A percentile compares a stretch with the other conserved stretches of the same genome.
phyloP scores from a whole-genome alignment of 225 moss, liverwort and hornwort species.

The Antitrichia curtipendula region DNA sequence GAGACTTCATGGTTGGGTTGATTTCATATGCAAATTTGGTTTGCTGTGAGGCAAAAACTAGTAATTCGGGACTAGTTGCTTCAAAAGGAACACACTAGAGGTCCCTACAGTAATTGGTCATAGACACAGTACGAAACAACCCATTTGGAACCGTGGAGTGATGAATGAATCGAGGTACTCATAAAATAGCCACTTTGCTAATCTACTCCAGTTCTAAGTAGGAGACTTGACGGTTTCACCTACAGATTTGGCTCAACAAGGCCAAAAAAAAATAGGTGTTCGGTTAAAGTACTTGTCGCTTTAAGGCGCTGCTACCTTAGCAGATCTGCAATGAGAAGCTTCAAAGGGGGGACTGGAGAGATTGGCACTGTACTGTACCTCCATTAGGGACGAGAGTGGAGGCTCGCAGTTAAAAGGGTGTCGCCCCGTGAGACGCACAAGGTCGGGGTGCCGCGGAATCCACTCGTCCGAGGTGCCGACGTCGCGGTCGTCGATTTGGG shows the following conservation, averaged over 20 bases:
- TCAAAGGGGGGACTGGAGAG: too few relatives aligned
- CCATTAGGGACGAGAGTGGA: constrained; percentile 54
- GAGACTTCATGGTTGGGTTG: not conserved
- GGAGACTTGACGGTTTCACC: not conserved
- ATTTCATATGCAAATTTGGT: not conserved
- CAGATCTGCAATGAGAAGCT: not conserved
- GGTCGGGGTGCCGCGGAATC: constrained; percentile 72
- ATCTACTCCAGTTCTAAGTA: not conserved
- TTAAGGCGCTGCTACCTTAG: not conserved
- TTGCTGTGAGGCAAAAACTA: not conserved
- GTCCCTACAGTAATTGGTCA: too few relatives aligned
- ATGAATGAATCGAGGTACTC: not conserved
- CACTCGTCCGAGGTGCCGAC: constrained; percentile 80
- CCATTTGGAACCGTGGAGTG: not conserved
- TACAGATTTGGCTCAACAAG: not conserved
- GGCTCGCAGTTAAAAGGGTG: constrained; percentile 94
- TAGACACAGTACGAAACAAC: not conserved
- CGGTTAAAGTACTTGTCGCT: not conserved
- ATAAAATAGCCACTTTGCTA: not conserved
- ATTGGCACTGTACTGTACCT: constrained; percentile 5
- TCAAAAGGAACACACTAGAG: not conserved
- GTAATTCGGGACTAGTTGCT: not conserved
- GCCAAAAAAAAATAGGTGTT: too few relatives aligned
- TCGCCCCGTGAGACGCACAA: constrained; percentile 86
- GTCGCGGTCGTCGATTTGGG: constrained; percentile 58